Evolutionary conservation across 352 stramenopile species (phyloP).

Genomic region (Halophytophthora polymorphica): DNA sequence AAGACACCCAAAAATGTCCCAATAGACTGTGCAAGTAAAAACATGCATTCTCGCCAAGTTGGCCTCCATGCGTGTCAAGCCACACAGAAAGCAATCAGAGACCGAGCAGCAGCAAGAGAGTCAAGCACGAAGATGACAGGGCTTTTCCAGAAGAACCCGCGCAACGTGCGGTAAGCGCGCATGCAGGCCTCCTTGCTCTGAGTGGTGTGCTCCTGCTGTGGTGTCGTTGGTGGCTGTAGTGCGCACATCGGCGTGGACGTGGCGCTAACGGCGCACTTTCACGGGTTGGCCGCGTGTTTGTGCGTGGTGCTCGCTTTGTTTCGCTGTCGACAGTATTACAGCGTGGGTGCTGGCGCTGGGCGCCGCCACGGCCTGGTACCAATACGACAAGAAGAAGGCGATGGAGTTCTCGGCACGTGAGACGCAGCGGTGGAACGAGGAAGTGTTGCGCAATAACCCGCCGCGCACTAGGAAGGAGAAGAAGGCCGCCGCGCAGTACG

Average conservation of each 20-base stretch:
- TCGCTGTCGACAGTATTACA: slow-evolving; percentile 31
- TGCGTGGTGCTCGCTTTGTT: neutral
- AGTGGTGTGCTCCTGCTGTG: neutral
- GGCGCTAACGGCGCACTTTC: neutral
- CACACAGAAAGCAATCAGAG: too few species aligned
- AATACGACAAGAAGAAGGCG: slow-evolving; percentile 56
- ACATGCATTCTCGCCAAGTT: too few species aligned
- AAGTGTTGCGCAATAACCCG: slow-evolving; percentile 46
- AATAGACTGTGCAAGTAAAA: too few species aligned
- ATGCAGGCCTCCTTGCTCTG: neutral
- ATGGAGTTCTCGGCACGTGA: slow-evolving; percentile 51
- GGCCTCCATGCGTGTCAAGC: too few species aligned
- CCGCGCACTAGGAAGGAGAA: slow-evolving; percentile 17
- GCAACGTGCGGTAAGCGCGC: slow-evolving; percentile 30
- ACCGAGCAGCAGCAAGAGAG: too few species aligned
- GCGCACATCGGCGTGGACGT: neutral
- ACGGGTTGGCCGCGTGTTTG: neutral
- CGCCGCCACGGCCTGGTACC: slow-evolving; percentile 42
- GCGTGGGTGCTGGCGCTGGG: slow-evolving; percentile 48
- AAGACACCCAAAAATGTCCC: too few species aligned
- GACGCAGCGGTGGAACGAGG: slow-evolving; percentile 48
- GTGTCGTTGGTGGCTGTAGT: neutral
- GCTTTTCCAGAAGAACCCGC: slow-evolving; percentile 41
- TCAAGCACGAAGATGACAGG: slow-evolving; percentile 16
- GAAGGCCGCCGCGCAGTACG: slow-evolving; percentile 9